Evolutionary conservation across 1,139 yeast genomes (phyloP).

Genomic region (Geotrichum cucujoidarum): DNA sequence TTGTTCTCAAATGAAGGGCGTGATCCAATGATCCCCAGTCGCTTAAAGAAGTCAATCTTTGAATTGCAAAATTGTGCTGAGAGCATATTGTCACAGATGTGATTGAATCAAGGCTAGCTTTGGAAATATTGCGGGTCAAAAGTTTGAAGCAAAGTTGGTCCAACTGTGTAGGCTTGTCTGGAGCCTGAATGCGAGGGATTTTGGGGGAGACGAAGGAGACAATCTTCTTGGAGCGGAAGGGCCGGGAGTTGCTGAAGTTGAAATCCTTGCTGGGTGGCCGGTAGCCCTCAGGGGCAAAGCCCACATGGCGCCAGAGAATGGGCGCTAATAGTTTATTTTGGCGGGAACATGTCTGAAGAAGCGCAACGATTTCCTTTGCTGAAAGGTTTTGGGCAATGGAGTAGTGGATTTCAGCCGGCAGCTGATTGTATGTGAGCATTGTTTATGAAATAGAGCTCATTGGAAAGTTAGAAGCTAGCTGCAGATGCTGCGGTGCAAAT

Average conservation of each 20-base stretch:
- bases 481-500: too few species aligned
- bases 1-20: background rate
- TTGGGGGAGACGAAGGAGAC: background rate
- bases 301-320: background rate
- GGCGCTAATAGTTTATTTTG: background rate
- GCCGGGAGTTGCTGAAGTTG: background rate
- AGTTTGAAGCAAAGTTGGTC: background rate
- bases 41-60: background rate
- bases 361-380: background rate
- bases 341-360: background rate
- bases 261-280: background rate
- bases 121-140: background rate
- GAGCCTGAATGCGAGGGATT: background rate
- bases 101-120: background rate
- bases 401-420: background rate
- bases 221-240: background rate
- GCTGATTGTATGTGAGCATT: background rate
- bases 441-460: too few species aligned
- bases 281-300: background rate
- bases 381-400: background rate
- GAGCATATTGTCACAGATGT: background rate
- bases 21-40: background rate
- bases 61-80: too few species aligned
- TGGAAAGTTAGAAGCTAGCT: too few species aligned
- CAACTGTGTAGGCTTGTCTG: background rate